These are phyloP conservation scores for Castanopsis chinensis DNA, from an alignment of 306 rosid species.

Conservation along the genomic window DNA sequence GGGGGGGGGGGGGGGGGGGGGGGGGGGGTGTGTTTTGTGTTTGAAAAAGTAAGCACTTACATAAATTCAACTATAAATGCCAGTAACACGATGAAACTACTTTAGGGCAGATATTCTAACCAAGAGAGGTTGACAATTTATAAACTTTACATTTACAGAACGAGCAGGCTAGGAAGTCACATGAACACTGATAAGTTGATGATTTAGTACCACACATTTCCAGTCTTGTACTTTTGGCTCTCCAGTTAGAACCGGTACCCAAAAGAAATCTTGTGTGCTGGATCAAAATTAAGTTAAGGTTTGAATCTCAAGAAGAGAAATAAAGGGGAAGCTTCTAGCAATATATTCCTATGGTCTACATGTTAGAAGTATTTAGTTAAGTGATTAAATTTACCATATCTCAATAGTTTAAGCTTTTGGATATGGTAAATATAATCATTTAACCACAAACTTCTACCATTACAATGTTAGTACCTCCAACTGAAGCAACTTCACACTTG, in stretches of 20 bases:
- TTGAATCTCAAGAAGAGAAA: neutral
- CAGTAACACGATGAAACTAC: neutral
- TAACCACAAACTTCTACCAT: no score
- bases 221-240: no score
- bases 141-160: neutral
- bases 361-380: no score
- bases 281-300: neutral
- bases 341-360: neutral
- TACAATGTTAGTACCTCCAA: no score
- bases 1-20: no score
- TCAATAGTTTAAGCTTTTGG: no score
- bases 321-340: neutral
- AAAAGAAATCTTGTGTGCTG: neutral
- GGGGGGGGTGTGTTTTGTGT: no score
- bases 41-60: neutral
- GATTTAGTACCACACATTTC: neutral
- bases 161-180: neutral
- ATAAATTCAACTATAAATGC: neutral
- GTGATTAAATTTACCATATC: no score
- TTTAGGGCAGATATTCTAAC: neutral
- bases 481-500: no score
- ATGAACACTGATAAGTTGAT: neutral
- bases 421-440: no score
- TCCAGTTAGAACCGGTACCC: no score
- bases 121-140: neutral